phyloP scores from a whole-genome alignment of 208 protist genomes.

The Porcisia hertigi region DNA sequence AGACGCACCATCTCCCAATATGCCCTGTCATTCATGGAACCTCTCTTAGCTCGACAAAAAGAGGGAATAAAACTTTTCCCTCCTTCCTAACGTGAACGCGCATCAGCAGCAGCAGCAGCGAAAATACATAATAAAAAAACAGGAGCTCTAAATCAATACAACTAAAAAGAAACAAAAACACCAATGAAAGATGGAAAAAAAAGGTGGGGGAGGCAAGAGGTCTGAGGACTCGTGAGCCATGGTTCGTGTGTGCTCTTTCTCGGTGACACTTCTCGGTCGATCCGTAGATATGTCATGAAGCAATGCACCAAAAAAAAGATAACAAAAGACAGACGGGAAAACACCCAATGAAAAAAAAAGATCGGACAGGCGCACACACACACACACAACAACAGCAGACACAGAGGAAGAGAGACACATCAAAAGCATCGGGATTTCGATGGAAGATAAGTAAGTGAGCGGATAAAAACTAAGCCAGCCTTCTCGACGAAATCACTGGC shows the following conservation, averaged over 20 bases:
- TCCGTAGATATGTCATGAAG: no score
- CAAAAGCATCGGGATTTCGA: not conserved
- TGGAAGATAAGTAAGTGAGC: not conserved
- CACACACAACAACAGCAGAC: not conserved
- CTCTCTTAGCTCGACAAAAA: not conserved
- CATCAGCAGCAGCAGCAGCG: no score
- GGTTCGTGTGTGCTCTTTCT: not conserved
- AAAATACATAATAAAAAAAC: not conserved
- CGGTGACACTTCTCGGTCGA: no score
- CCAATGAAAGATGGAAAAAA: not conserved
- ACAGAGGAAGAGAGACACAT: not conserved
- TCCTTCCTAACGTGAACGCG: not conserved
- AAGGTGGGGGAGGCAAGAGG: not conserved
- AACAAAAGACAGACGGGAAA: no score
- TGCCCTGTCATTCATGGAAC: no score
- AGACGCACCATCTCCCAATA: no score
- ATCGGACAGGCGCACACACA: not conserved
- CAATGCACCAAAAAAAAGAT: no score
- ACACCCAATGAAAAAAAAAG: no score
- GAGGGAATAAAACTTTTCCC: not conserved
- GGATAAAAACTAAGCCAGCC: conserved; percentile 13
- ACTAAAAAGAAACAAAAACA: not conserved
- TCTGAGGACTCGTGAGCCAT: not conserved
- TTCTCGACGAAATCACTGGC: conserved; percentile 49
- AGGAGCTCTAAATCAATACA: not conserved